Evolutionary conservation across 768 basidiomycete species (phyloP), one percentile per base, ranked within the genome.

Genomic region (Agaricus bisporus): DNA sequence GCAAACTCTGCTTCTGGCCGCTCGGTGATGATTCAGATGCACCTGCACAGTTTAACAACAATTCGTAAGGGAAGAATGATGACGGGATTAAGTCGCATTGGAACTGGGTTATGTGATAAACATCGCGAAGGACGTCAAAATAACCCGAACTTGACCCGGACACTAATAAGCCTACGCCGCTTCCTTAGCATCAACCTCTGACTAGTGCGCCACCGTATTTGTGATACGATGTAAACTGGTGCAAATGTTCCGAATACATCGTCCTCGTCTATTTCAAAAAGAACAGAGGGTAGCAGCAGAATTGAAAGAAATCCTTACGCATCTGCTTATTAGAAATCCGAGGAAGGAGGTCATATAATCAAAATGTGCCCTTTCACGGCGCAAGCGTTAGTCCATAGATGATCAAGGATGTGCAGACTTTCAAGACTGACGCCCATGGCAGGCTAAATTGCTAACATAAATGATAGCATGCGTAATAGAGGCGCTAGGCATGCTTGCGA

Each of bases 401-500:
- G 10, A 36, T 36, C 14, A 15, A 36, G 9, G 35, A 36, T 36
- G 14, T 22, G 12, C 8, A 17, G 44, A 38, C 22, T 22, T 22
- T 22, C 22, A 2, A 42, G 18, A 12, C 62, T 45, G 49, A 63
- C 63, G 59, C 58, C 66, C 65, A 68, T 11, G 35, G 47, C 4
- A 50, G 22, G 22, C 22, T 22, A 2, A 22, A 22, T 22, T 50
- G 12, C 45, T 56, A 8, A 66, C 65, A 22, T 49, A 25, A 2
- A 65, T 50, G 11, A 48, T 17, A n/a, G n/a, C n/a, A n/a, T 12
- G 42, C 20, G 12, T n/a, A n/a, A 65, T 53, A 1, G 64, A 62
- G 25, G 55, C 58, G n/a, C 57, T 51, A 47, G 67, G 67, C 56
- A 66, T 56, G 36, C 61, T 65, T 8, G 62, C 64, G 60, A 62